phyloP scores from a whole-genome alignment of 805 yeast species.

The Lachancea fermentati region DNA sequence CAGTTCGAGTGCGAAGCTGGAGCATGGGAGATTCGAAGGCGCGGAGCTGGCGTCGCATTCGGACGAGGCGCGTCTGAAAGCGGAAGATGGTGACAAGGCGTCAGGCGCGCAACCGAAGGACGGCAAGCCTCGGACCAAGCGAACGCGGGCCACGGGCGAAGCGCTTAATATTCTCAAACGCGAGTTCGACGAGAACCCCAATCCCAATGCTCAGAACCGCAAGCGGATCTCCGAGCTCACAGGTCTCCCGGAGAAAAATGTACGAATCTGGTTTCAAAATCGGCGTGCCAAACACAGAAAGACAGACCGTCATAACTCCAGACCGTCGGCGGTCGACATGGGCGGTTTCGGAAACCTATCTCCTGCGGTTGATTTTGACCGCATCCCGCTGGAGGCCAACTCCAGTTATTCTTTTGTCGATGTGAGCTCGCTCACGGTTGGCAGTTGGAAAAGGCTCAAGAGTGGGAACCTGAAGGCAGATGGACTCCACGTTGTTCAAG shows the following conservation, averaged over 20 bases:
- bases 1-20: neutral
- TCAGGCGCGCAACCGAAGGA: neutral
- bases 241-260: constrained; percentile 82
- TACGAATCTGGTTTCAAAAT: constrained; percentile 91
- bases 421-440: constrained; percentile 63
- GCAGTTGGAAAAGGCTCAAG: constrained; percentile 74
- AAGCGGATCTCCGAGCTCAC: constrained; percentile 65
- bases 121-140: constrained; percentile 34
- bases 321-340: constrained; percentile 40
- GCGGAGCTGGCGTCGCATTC: neutral
- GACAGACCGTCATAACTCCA: constrained; percentile 23
- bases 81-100: neutral
- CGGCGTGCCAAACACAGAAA: constrained; percentile 74
- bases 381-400: constrained; percentile 50
- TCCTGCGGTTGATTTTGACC: constrained; percentile 27
- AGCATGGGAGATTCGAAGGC: neutral
- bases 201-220: constrained; percentile 68
- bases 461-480: constrained; percentile 46
- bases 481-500: constrained; percentile 37
- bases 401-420: constrained; percentile 66
- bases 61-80: neutral
- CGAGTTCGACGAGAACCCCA: constrained; percentile 68
- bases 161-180: constrained; percentile 60
- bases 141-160: constrained; percentile 77
- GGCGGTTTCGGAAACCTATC: constrained; percentile 5